A percentile compares a stretch with the other conserved stretches of the same genome.
Evolutionary conservation across 2,329 filamentous ascomycete genomes (phyloP).

Genomic region (Diplocarpon rosae): DNA sequence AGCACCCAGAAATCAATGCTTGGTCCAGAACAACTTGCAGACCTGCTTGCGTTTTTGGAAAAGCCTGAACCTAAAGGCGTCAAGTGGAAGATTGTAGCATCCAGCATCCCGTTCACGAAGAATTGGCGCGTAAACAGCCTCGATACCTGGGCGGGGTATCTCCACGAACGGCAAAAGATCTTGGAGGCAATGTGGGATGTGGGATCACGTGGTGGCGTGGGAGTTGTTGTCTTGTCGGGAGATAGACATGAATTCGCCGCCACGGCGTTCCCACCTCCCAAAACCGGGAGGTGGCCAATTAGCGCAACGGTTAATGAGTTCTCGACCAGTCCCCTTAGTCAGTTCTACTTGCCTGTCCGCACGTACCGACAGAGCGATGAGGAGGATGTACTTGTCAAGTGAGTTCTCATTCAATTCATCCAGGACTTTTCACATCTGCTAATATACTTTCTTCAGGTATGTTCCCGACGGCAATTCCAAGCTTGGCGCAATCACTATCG

Average conservation of each 20-base stretch:
- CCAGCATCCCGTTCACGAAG: constrained; percentile 89
- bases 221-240: constrained; percentile 76
- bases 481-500: constrained; percentile 74
- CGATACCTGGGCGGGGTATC: constrained; percentile 92
- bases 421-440: no score
- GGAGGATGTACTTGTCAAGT: constrained; percentile 78
- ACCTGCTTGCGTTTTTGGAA: constrained; percentile 67
- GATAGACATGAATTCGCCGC: constrained; percentile 97
- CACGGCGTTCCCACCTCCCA: constrained; percentile 61
- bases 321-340: constrained; percentile 79
- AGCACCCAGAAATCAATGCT: constrained; percentile 74
- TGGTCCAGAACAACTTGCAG: constrained; percentile 64
- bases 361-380: constrained; percentile 75
- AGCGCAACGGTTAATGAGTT: constrained; percentile 74
- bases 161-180: constrained; percentile 65
- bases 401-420: constrained; percentile 30
- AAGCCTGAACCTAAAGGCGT: constrained; percentile 65
- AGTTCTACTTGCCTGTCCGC: constrained; percentile 81
- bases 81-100: constrained; percentile 87
- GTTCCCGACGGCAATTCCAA: constrained; percentile 80
- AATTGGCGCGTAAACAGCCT: constrained; percentile 85
- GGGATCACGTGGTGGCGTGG: constrained; percentile 55
- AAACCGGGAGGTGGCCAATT: constrained; percentile 49
- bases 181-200: constrained; percentile 90
- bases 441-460: constrained; percentile 40